Evolutionary conservation across 768 basidiomycete species (phyloP), one percentile per base, ranked within the genome.

Genomic region (Astraeus odoratus): DNA sequence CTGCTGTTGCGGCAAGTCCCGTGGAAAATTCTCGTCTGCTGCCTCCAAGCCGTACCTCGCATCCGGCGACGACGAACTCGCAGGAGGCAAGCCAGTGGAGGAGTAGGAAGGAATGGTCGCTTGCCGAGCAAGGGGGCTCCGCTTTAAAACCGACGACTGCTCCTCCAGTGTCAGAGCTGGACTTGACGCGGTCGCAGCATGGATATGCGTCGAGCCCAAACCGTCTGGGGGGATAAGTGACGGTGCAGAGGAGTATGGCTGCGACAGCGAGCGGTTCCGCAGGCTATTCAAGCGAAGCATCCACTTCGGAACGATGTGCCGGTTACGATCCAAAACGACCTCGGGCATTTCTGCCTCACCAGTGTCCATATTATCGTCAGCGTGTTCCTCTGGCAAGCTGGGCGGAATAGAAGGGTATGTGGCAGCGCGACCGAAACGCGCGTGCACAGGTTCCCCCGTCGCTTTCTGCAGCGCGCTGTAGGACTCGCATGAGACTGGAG

Each of bases 231-330:
- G 54, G 34, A 68, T 50, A 34, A 49, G 33, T 15, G 57, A 44
- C 42, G 43, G 64, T 54, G 43, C 61, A 49, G 47, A 51, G 2
- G 69, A 65, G 39, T 51, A 54, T 2, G 69, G 56, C 43, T 69
- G 75, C 15, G 78, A 76, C 39, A 74, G 65, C 3, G 77, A 75
- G 25, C 69, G 56, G 13, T 79, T 76, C 22, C 73, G 71, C 38
- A 77, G 66, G 19, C 49, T 52, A 43, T 65, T 64, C 13, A 69
- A 72, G 25, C 73, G 73, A 36, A 96, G 72, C 67, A 97, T 70
- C 87, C 92, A 96, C 51, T 92, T 81, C 4, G 96, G 95, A 39
- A 99, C 82, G 48, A 99, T 96, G 65, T 99, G 96, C n/a, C 86
- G 77, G 61, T 99, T 87, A 51, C 81, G 81, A 55, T 94, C 93